phyloP scores from a whole-genome alignment of 805 yeast species.

The Dipodascus geniculatus region DNA sequence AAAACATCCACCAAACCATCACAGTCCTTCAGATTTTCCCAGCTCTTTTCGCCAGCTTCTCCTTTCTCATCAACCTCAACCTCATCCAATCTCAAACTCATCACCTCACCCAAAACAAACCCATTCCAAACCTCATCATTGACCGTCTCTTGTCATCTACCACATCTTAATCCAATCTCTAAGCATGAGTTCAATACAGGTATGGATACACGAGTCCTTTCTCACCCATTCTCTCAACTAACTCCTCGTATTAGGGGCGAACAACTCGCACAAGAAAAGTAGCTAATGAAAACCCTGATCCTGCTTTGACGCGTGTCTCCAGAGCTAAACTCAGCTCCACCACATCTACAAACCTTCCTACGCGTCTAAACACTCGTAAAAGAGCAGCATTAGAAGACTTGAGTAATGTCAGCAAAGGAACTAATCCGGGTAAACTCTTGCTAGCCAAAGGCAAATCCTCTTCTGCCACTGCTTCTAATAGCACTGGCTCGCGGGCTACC shows the following conservation, averaged over 20 bases:
- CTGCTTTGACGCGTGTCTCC: background rate
- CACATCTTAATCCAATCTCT: too few relatives aligned
- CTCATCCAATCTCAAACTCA: background rate
- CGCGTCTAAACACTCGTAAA: constrained; percentile 13
- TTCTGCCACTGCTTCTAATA: background rate
- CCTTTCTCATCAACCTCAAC: background rate
- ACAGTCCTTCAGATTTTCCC: too few relatives aligned
- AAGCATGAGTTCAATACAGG: background rate
- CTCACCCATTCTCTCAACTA: background rate
- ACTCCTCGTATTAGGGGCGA: background rate
- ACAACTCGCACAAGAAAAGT: background rate
- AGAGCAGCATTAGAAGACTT: constrained; percentile 27
- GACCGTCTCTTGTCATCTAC: too few relatives aligned
- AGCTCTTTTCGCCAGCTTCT: too few relatives aligned
- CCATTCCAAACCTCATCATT: too few relatives aligned
- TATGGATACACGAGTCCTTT: background rate
- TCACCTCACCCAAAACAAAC: background rate
- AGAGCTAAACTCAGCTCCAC: background rate
- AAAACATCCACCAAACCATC: background rate
- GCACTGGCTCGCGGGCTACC: background rate
- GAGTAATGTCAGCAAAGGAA: constrained; percentile 19
- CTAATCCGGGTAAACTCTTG: background rate
- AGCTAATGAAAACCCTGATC: background rate
- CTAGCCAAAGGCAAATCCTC: background rate
- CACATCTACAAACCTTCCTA: background rate